phyloP scores from a whole-genome alignment of 768 basidiomycete genomes.

The Amylocystis lapponica region DNA sequence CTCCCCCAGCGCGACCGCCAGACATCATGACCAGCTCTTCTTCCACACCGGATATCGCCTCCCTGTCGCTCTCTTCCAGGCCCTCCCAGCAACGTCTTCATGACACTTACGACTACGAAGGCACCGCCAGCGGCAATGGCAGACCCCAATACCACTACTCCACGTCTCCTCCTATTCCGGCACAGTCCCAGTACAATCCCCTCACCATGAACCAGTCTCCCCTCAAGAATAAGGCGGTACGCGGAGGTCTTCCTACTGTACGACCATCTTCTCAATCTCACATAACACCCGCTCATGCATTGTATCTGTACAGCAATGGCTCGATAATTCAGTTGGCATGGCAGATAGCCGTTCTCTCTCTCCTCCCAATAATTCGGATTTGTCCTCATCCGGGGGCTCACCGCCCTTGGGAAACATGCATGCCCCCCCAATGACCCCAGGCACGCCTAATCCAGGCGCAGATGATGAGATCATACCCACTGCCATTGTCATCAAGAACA shows the following conservation, averaged over 20 bases:
- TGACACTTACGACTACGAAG: conserved; percentile 83
- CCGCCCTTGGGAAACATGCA: conserved; percentile 39
- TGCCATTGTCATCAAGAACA: conserved; percentile 99
- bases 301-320: conserved; percentile 65
- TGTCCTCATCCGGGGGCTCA: conserved; percentile 83
- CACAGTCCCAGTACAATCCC: conserved; percentile 41
- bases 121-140: conserved; percentile 38
- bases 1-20: conserved; percentile 6
- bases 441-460: conserved; percentile 43
- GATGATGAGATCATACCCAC: conserved; percentile 98
- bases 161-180: conserved; percentile 56
- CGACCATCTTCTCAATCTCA: too few relatives aligned
- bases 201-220: conserved; percentile 63
- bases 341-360: conserved; percentile 79
- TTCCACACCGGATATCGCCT: conserved; percentile 65
- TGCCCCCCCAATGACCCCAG: conserved; percentile 40
- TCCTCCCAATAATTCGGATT: conserved; percentile 82
- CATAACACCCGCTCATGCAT: too few relatives aligned
- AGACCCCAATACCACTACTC: conserved; percentile 69
- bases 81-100: conserved; percentile 73
- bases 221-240: conserved; percentile 69
- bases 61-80: conserved; percentile 63
- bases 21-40: conserved; percentile 72
- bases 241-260: conserved; percentile 71
- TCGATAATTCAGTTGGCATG: conserved; percentile 48